phyloP scores from a whole-genome alignment of 202 grass and related monocot genomes.

The Setaria viridis region DNA sequence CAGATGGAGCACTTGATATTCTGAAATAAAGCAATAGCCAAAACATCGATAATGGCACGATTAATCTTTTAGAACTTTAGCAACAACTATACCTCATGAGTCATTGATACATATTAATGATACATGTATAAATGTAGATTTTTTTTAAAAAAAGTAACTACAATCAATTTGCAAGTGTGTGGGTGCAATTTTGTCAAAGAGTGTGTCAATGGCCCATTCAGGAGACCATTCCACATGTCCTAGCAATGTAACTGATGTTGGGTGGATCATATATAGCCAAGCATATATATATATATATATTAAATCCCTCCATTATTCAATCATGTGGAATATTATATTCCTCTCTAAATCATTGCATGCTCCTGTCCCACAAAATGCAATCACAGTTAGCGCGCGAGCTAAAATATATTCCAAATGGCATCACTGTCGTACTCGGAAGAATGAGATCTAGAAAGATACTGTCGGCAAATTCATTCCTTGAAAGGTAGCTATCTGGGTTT shows the following conservation, averaged over 20 bases:
- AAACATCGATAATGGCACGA: neutral
- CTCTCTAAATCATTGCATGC: constrained; percentile 45
- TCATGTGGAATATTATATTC: constrained; percentile 36
- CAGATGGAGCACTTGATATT: too few species aligned
- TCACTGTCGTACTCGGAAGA: neutral
- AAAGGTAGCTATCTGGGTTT: neutral
- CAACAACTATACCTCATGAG: neutral
- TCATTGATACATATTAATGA: neutral
- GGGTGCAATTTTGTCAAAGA: constrained; percentile 2
- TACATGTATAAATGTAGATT: neutral
- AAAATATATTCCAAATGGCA: constrained; percentile 11
- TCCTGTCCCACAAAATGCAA: constrained; percentile 33
- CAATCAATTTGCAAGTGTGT: neutral
- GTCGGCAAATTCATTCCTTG: neutral
- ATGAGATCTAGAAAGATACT: neutral
- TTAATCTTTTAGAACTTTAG: neutral
- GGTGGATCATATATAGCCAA: constrained; percentile 34
- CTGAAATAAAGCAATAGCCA: too few species aligned
- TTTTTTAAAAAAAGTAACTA: neutral
- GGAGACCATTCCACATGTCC: neutral
- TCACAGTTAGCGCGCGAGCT: neutral
- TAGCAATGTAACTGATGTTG: neutral
- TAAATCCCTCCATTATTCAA: constrained; percentile 19
- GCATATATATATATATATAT: neutral
- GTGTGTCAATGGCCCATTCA: neutral